Percentiles rank a stretch among this genome's conserved stretches.
Conservation (phyloP, 805 yeast genomes). For the Isabelozyma gotoi region DNA sequence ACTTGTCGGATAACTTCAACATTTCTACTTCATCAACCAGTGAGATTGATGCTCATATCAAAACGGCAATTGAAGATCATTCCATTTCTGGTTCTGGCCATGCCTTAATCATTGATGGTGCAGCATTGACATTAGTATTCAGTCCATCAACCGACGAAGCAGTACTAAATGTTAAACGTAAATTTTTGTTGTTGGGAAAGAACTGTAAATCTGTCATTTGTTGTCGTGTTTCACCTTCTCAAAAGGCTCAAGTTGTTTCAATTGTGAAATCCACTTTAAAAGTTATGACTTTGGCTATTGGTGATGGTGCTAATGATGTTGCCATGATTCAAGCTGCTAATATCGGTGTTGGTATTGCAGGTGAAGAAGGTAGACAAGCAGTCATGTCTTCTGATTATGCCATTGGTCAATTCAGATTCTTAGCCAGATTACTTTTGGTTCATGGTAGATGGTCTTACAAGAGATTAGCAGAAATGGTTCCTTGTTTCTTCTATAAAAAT, state of each 20-base stretch:
- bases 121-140: constrained; percentile 50
- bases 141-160: constrained; percentile 16
- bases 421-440: constrained; percentile 63
- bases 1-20: constrained; percentile 49
- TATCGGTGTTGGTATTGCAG: constrained; percentile 84
- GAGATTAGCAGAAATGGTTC: constrained; percentile 74
- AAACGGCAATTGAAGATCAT: constrained; percentile 58
- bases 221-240: constrained; percentile 83
- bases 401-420: constrained; percentile 72
- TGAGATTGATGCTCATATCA: constrained; percentile 38
- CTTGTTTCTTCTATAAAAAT: constrained; percentile 77
- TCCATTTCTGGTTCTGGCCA: constrained; percentile 56
- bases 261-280: constrained; percentile 61
- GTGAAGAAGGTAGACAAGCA: constrained; percentile 85
- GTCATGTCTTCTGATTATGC: constrained; percentile 87
- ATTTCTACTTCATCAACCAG: constrained; percentile 34
- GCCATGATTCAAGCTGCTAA: constrained; percentile 88
- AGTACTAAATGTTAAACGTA: constrained; percentile 26
- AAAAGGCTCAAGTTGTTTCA: constrained; percentile 72
- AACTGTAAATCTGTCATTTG: constrained; percentile 78
- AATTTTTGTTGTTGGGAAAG: constrained; percentile 70
- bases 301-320: constrained; percentile 86
- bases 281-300: constrained; percentile 79
- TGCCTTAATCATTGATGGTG: constrained; percentile 74
- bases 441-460: constrained; percentile 87